phyloP scores from a whole-genome alignment of 805 yeast genomes.

The Saccharomycopsis amapae region DNA sequence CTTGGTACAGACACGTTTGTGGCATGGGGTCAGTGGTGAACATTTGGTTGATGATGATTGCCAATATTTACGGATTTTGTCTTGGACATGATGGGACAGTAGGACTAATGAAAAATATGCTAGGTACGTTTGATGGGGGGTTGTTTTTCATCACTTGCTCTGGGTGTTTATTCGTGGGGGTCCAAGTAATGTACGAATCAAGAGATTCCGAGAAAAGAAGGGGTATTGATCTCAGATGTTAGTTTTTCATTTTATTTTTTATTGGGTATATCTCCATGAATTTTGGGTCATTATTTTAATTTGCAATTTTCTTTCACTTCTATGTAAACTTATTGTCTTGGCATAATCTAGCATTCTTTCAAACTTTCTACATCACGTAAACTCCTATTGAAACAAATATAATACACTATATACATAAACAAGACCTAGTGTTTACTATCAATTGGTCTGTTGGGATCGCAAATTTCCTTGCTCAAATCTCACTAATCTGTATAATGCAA shows the following conservation, averaged over 20 bases:
- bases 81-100: slow-evolving; percentile 82
- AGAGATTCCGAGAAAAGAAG: slow-evolving; percentile 79
- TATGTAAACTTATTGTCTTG: too few species aligned
- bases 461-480: background rate
- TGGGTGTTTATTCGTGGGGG: slow-evolving; percentile 67
- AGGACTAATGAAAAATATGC: slow-evolving; percentile 58
- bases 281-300: too few species aligned
- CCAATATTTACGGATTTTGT: slow-evolving; percentile 91
- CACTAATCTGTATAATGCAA: slow-evolving; percentile 59
- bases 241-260: too few species aligned
- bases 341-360: too few species aligned
- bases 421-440: too few species aligned
- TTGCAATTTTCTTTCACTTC: too few species aligned
- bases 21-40: slow-evolving; percentile 84
- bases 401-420: too few species aligned
- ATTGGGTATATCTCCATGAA: too few species aligned
- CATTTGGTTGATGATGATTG: slow-evolving; percentile 97
- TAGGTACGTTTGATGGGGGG: slow-evolving; percentile 64
- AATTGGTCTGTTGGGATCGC: too few species aligned
- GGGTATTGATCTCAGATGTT: slow-evolving; percentile 80
- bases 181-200: slow-evolving; percentile 90
- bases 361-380: too few species aligned
- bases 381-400: too few species aligned
- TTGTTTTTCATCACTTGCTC: slow-evolving; percentile 55
- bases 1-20: slow-evolving; percentile 78